phyloP scores from a whole-genome alignment of 2,329 filamentous ascomycete genomes.

The Penicillium oxalicum region DNA sequence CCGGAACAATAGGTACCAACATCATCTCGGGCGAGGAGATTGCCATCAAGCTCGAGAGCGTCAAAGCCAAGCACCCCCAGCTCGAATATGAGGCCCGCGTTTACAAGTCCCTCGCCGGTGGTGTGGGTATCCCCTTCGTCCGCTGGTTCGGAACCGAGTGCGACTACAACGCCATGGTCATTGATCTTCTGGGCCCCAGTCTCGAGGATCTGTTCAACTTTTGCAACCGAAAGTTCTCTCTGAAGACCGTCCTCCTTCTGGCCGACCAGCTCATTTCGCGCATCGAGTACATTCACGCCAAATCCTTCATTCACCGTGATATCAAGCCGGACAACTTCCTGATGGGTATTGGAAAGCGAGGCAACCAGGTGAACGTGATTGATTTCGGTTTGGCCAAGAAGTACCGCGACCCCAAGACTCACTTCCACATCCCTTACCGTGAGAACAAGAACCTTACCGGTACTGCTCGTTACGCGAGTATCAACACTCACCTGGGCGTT shows the following conservation, averaged over 20 bases:
- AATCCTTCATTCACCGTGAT: conserved; percentile 98
- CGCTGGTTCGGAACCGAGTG: conserved; percentile 99
- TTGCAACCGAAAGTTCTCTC: conserved; percentile 98
- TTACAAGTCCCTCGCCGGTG: conserved; percentile 78
- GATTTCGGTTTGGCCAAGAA: conserved; percentile 99
- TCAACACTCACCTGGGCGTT: conserved; percentile 97
- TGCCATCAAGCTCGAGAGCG: conserved; percentile 98
- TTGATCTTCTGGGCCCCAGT: conserved; percentile 90
- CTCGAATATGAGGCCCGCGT: conserved; percentile 98
- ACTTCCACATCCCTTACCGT: conserved; percentile 98
- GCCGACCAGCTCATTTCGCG: conserved; percentile 98
- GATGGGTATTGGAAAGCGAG: conserved; percentile 98
- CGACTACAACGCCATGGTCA: conserved; percentile 99
- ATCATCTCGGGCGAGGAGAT: conserved; percentile 99
- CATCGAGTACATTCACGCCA: conserved; percentile 99
- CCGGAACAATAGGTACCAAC: conserved; percentile 66
- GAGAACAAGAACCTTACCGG: conserved; percentile 99
- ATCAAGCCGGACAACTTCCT: conserved; percentile 99
- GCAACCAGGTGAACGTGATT: conserved; percentile 99
- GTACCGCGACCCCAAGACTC: conserved; percentile 98
- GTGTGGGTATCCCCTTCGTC: conserved; percentile 96
- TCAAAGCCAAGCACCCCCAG: conserved; percentile 99
- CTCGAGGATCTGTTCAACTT: conserved; percentile 99
- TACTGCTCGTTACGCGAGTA: conserved; percentile 95
- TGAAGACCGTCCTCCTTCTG: conserved; percentile 94